Evolutionary conservation across 306 rosid species (phyloP).

Genomic region (Casuarina equisetifolia): DNA sequence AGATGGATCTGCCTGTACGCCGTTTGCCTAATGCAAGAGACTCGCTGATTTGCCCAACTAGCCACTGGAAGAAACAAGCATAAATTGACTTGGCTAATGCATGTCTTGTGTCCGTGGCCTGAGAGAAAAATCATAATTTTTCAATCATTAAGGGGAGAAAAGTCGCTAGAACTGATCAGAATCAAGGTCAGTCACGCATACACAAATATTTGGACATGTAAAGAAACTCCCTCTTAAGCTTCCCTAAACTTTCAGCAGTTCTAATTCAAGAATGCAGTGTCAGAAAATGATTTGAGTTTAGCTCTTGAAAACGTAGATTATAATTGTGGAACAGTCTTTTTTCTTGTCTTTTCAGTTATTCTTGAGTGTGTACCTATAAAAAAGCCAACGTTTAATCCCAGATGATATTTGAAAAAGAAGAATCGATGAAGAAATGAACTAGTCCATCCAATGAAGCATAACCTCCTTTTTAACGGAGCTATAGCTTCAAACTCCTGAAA

Average conservation of each 20-base stretch:
- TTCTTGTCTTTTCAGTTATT: no score
- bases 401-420: neutral
- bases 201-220: neutral
- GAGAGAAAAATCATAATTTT: slow-evolving; percentile 22
- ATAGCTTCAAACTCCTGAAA: neutral
- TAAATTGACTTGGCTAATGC: slow-evolving; percentile 98
- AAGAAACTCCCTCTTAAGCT: neutral
- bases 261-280: neutral
- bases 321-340: neutral
- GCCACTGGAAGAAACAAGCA: slow-evolving; percentile 90
- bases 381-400: neutral
- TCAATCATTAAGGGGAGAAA: slow-evolving; percentile 8
- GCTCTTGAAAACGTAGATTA: neutral
- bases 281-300: neutral
- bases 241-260: neutral
- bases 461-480: neutral
- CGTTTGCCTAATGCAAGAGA: slow-evolving; percentile 98
- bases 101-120: slow-evolving; percentile 95
- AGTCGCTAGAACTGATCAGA: neutral
- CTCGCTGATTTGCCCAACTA: slow-evolving; percentile 93
- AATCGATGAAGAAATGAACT: neutral
- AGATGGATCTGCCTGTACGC: slow-evolving; percentile 94
- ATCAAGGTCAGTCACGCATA: neutral
- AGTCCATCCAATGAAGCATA: neutral
- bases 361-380: no score